phyloP scores from a whole-genome alignment of 257 asterid genomes.

The Anisodus acutangulus region DNA sequence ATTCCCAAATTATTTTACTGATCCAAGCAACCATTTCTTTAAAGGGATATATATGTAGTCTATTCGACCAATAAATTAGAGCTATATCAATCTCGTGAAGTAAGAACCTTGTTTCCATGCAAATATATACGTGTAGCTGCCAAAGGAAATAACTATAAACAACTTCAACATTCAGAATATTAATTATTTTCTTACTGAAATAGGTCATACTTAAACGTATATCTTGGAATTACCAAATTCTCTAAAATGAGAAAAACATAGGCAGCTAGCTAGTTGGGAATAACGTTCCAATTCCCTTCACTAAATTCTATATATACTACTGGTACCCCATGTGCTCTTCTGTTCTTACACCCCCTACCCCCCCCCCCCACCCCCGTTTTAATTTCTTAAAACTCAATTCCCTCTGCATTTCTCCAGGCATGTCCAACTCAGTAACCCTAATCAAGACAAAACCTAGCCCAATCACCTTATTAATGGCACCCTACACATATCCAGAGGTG shows the following conservation, averaged over 20 bases:
- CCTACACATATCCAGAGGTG: background rate
- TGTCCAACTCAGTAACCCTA: slow-evolving; percentile 52
- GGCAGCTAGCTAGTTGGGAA: slow-evolving; percentile 42
- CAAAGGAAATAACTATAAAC: slow-evolving; percentile 36
- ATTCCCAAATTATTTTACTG: slow-evolving; percentile 6
- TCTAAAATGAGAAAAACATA: slow-evolving; percentile 48
- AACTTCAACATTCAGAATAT: slow-evolving; percentile 25
- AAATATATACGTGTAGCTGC: slow-evolving; percentile 32
- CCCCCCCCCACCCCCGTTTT: background rate
- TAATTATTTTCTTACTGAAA: slow-evolving; percentile 45
- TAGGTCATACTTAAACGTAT: slow-evolving; percentile 40
- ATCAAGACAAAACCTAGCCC: slow-evolving; percentile 57
- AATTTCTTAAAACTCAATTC: slow-evolving; percentile 33
- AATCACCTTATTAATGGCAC: slow-evolving; percentile 36
- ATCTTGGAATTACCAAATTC: slow-evolving; percentile 52
- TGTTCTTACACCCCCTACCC: background rate
- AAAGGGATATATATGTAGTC: slow-evolving; percentile 6
- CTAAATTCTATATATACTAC: slow-evolving; percentile 43
- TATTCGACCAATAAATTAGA: slow-evolving; percentile 23
- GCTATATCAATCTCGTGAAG: slow-evolving; percentile 18
- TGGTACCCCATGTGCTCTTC: slow-evolving; percentile 67
- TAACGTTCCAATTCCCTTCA: slow-evolving; percentile 47
- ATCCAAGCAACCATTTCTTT: background rate
- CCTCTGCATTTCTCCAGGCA: slow-evolving; percentile 55
- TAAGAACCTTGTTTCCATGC: slow-evolving; percentile 13